Base-by-base conservation (phyloP, 2,329 filamentous ascomycete species). In the Fusarium fujikuroi region DNA sequence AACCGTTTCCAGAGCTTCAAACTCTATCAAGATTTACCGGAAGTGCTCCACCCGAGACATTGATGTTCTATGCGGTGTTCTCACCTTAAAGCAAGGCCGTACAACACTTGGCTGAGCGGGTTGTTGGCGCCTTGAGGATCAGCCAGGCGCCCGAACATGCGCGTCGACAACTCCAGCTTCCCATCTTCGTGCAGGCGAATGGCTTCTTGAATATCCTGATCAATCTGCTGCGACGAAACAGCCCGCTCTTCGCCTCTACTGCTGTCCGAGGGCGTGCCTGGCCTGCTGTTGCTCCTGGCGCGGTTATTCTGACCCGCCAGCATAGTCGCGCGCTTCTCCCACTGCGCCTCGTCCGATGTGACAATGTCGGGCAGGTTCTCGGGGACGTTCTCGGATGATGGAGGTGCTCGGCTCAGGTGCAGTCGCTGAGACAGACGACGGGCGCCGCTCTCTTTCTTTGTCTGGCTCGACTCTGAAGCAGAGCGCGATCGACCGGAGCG, bases 261-360 rank as follows among this genome's bases (percentile, higher is more conserved):
- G 54, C 39, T 67, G 58, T 36, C 76, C 69, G n/a, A 76, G 66
- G 85, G 83, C 18, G 84, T 82, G 15, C 78, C 72, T 9, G 87
- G 84, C 23, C 81, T 81, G 40, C 71, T 73, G 46, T 34, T 68
- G 73, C 83, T 85, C 72, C 84, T 83, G 65, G 83, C 82, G 75
- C 83, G 79, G 75, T 88, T 86, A 75, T 88, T 90, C 75, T 88
- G 87, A 75, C 89, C 89, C 37, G 94, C 95, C 73, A 98, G 85
- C 67, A 97, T 89, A n/a, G 95, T 98, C 34, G 96, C 96, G 68
- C 95, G 88, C 84, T 93, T 92, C 87, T 98, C 96, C 96, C 96
- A 99, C 83, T 92, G 89, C 66, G 90, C 90, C 85, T 97, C 93
- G 39, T 84, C 81, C 80, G 74, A 83, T 80, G 78, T 79, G 57